Conservation (phyloP, 2,329 filamentous ascomycete genomes). For the Phialophora chinensis region DNA sequence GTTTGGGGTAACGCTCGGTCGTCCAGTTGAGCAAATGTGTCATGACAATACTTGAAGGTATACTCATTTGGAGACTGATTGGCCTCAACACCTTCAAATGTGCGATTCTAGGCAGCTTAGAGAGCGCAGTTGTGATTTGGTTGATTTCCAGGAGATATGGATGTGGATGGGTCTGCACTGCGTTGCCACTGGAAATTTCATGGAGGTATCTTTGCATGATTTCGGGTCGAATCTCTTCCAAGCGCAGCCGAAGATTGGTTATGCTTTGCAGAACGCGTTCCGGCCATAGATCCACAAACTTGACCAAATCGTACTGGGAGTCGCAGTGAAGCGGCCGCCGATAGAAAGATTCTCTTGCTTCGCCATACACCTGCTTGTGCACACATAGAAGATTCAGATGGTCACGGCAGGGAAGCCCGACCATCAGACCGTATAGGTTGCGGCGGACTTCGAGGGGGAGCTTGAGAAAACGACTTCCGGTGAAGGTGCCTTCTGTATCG, state of each 20-base stretch:
- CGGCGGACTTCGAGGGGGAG: conserved; percentile 32
- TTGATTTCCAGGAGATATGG: conserved; percentile 31
- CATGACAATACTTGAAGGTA: conserved; percentile 22
- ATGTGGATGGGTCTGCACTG: conserved; percentile 14
- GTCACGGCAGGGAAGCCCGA: conserved; percentile 10
- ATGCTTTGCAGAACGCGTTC: conserved; percentile 17
- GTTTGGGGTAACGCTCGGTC: conserved; percentile 13
- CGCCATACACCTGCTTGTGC: conserved; percentile 25
- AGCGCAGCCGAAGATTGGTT: conserved; percentile 21
- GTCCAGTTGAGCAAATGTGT: conserved; percentile 22
- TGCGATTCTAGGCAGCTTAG: conserved; percentile 18
- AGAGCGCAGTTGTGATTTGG: conserved; percentile 27
- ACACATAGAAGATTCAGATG: conserved; percentile 29
- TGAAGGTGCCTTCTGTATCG: background rate
- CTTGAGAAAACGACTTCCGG: conserved; percentile 15
- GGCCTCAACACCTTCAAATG: conserved; percentile 20
- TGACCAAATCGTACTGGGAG: conserved; percentile 26
- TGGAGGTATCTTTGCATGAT: conserved; percentile 25
- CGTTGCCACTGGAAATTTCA: conserved; percentile 1
- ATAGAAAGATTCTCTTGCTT: conserved; percentile 33
- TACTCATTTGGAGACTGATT: conserved; percentile 4
- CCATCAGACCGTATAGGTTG: conserved; percentile 32
- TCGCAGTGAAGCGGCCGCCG: conserved; percentile 22
- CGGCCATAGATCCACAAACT: conserved; percentile 18
- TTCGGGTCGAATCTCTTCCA: conserved; percentile 24